Evolutionary conservation across 2,329 filamentous ascomycete genomes (phyloP).

Genomic region (Dothidotthia symphoricarpi): DNA sequence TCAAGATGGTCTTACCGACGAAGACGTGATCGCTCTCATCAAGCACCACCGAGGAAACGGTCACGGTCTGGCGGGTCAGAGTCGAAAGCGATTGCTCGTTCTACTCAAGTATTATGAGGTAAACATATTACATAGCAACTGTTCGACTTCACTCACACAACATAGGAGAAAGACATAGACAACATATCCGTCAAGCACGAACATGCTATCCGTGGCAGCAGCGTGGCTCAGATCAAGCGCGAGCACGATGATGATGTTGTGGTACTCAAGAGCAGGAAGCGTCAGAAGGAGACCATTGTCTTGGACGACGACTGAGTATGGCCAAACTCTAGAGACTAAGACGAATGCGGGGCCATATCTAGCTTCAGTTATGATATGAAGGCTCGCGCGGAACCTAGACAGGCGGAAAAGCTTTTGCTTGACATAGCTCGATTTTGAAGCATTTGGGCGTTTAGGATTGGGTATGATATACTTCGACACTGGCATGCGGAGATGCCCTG

Average conservation of each 20-base stretch:
- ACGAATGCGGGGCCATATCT: no score
- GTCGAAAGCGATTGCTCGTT: background rate
- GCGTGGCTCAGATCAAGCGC: background rate
- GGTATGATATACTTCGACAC: no score
- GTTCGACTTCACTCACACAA: background rate
- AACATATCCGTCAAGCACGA: no score
- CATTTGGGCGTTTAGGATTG: no score
- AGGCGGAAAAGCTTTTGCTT: no score
- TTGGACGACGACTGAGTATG: conserved; percentile 7
- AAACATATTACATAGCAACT: background rate
- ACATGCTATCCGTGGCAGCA: no score
- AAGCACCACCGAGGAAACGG: background rate
- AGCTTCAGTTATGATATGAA: no score
- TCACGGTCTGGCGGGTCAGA: background rate
- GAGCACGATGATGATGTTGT: background rate
- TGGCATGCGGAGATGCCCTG: no score
- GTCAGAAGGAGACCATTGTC: conserved; percentile 7
- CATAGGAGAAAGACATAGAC: background rate
- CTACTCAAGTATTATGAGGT: conserved; percentile 4
- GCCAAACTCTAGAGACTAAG: no score
- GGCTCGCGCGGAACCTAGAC: no score
- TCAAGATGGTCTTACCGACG: background rate
- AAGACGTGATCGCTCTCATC: conserved; percentile 1
- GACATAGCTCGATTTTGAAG: no score
- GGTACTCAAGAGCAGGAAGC: background rate